phyloP scores from a whole-genome alignment of 345 rosid genomes.

The Citrus medica region DNA sequence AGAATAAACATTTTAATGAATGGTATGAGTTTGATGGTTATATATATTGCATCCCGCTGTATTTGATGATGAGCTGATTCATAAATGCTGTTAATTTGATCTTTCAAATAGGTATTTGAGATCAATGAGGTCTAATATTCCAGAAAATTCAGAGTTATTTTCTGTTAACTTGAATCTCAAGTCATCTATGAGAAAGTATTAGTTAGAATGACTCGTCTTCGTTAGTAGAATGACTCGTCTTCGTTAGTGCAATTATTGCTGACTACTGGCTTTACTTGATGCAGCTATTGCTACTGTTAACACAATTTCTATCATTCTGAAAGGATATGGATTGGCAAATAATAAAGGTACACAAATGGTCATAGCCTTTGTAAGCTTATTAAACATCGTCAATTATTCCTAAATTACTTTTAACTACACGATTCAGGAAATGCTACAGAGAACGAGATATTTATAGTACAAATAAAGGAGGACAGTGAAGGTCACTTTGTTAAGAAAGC shows the following conservation, averaged over 20 bases:
- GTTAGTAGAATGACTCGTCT: neutral
- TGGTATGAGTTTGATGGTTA: neutral
- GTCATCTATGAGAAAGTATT: neutral
- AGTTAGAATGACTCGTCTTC: neutral
- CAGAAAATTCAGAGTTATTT: neutral
- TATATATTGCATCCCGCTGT: neutral
- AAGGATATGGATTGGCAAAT: conserved; percentile 13
- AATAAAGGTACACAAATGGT: conserved; percentile 15
- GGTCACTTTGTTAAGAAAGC: no score
- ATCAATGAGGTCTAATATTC: neutral
- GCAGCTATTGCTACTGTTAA: conserved; percentile 32
- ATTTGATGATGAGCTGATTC: neutral
- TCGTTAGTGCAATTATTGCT: neutral
- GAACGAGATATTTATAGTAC: no score
- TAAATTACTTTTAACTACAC: neutral
- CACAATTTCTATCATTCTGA: conserved; percentile 8
- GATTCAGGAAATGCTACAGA: neutral
- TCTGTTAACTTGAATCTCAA: neutral
- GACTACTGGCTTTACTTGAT: neutral
- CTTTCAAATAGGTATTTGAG: neutral
- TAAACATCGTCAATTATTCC: neutral
- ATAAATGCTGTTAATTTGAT: neutral
- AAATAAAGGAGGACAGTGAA: neutral
- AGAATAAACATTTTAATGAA: neutral
- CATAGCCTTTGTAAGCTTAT: neutral